These are phyloP conservation scores for Hirsutella thompsonii DNA, from an alignment of 2,329 filamentous ascomycete genomes.

Conservation along the genomic window DNA sequence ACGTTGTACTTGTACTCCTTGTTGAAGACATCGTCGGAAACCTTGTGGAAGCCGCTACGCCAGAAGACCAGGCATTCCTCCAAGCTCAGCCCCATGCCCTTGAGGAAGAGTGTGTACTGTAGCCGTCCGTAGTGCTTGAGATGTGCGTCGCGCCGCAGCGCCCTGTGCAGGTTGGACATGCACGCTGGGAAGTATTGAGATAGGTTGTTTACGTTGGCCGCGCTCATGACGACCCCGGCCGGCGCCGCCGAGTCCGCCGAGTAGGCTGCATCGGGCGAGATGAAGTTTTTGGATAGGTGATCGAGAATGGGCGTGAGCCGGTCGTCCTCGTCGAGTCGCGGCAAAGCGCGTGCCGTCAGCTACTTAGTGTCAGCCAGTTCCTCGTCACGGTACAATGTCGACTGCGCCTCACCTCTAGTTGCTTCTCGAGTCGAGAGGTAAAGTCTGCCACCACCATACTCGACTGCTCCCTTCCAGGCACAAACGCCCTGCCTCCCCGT, in stretches of 20 bases:
- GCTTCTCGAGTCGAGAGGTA: constrained; percentile 61
- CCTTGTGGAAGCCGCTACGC: constrained; percentile 71
- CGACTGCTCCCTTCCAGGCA: constrained; percentile 74
- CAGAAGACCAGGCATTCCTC: constrained; percentile 90
- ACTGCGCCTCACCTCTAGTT: constrained; percentile 54
- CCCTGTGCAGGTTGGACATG: constrained; percentile 84
- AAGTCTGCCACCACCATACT: constrained; percentile 89
- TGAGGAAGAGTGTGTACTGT: constrained; percentile 93
- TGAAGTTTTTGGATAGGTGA: constrained; percentile 90
- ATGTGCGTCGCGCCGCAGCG: constrained; percentile 75
- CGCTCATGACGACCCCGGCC: constrained; percentile 61
- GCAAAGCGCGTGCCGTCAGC: constrained; percentile 82
- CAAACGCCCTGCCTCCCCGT: constrained; percentile 75
- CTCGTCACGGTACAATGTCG: neutral
- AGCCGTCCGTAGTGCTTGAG: constrained; percentile 87
- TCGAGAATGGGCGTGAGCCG: constrained; percentile 57
- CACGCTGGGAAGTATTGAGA: constrained; percentile 79
- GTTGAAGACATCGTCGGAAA: constrained; percentile 90
- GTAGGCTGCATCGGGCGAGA: constrained; percentile 78
- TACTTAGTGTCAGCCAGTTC: constrained; percentile 18
- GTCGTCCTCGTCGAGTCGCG: constrained; percentile 91
- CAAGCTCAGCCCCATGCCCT: constrained; percentile 84
- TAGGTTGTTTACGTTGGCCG: constrained; percentile 66
- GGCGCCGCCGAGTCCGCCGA: constrained; percentile 47
- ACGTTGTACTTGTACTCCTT: constrained; percentile 98